These are phyloP conservation scores for Isochrysis galbana DNA, from an alignment of 78 protist genomes.

Conservation along the genomic window DNA sequence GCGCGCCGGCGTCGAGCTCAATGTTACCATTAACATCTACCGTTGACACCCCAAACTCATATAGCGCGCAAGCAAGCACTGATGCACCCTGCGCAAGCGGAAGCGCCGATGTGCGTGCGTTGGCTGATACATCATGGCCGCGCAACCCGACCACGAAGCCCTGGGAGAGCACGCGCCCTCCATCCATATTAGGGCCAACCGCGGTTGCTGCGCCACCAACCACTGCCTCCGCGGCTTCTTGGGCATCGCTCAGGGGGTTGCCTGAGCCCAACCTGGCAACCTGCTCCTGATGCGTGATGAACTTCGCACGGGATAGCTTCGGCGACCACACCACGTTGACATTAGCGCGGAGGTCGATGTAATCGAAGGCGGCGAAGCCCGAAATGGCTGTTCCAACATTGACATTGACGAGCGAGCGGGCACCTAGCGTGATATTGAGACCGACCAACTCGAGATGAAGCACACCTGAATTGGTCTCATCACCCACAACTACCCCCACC, in stretches of 20 bases:
- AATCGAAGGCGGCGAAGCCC: background rate
- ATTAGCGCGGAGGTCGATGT: background rate
- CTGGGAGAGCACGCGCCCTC: background rate
- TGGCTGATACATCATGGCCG: background rate
- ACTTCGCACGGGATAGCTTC: too few relatives aligned
- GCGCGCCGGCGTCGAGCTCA: background rate
- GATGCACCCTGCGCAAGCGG: background rate
- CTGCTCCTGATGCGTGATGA: too few relatives aligned
- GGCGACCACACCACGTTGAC: background rate
- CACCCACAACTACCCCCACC: background rate
- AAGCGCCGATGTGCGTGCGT: background rate
- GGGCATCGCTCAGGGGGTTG: background rate
- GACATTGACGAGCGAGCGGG: background rate
- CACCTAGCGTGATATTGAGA: background rate
- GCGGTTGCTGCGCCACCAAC: background rate
- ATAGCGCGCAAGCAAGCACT: background rate
- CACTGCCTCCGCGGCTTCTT: background rate
- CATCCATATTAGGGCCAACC: too few relatives aligned
- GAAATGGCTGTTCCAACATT: background rate
- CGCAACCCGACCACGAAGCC: background rate
- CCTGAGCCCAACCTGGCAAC: too few relatives aligned
- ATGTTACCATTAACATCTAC: background rate
- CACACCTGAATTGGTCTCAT: background rate
- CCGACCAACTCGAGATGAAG: background rate
- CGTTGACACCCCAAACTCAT: background rate